Evolutionary conservation across 1,139 yeast genomes (phyloP).

Genomic region (Pichia sp.): DNA sequence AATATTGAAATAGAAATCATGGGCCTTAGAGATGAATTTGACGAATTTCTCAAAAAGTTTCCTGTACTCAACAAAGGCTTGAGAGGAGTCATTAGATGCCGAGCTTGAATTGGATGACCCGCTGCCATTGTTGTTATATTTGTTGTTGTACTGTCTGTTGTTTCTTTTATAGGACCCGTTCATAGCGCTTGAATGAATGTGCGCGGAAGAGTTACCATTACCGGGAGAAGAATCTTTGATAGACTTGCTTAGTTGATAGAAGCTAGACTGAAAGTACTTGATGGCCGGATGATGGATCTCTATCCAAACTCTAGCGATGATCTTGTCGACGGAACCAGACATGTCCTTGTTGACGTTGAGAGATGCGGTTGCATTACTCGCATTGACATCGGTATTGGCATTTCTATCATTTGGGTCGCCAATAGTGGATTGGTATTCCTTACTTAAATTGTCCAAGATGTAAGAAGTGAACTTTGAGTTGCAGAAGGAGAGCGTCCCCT

Average conservation of each 20-base stretch:
- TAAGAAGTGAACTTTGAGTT: conserved; percentile 38
- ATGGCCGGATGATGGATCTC: conserved; percentile 59
- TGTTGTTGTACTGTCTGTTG: conserved; percentile 5
- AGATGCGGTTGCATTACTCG: neutral
- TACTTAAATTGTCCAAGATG: conserved; percentile 31
- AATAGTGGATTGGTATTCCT: conserved; percentile 3
- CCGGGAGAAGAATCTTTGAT: neutral
- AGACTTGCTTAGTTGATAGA: conserved; percentile 25
- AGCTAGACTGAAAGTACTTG: conserved; percentile 43
- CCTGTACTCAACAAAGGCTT: conserved; percentile 45
- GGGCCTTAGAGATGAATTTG: conserved; percentile 40
- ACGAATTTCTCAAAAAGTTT: conserved; percentile 46
- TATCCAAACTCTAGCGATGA: conserved; percentile 48
- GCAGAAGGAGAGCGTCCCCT: conserved; percentile 38
- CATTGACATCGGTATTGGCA: neutral
- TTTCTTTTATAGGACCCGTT: conserved; percentile 1
- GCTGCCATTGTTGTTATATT: neutral
- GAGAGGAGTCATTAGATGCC: conserved; percentile 5
- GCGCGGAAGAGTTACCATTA: neutral
- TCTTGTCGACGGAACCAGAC: conserved; percentile 13
- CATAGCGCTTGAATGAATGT: conserved; percentile 9
- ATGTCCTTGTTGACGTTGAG: conserved; percentile 4
- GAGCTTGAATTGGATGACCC: neutral
- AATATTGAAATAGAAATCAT: conserved; percentile 39
- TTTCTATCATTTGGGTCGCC: neutral